Evolutionary conservation across 331 rosid genomes (phyloP), one percentile per base, ranked within the genome.

Genomic region (Quercus phellos): DNA sequence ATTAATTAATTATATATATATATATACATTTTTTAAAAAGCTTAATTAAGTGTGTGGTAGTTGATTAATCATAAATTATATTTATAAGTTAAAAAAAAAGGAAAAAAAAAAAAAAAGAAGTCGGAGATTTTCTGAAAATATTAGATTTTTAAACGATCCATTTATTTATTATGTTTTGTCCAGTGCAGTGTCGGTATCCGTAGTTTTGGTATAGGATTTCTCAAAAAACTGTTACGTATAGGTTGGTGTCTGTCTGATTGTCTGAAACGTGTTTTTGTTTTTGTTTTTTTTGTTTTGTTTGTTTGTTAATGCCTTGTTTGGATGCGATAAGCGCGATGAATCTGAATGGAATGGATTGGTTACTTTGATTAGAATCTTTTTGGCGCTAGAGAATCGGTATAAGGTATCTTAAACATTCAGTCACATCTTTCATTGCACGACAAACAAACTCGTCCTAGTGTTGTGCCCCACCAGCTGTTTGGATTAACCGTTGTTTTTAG

Each of bases 371-470:
- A 68, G 78, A 46, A 64, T 32, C 53, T 27, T 18, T 71, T 71
- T 51, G 50, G 66, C 19, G 35, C 51, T 4, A 18, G 72, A 78
- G 55, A 76, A 75, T 84, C 50, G 35, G 42, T 18, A 18, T 42
- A 56, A 14, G 32, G 70, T 61, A 63, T 80, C 70, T 50, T 60
- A 6, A 61, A 43, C 56, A 56, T 11, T 64, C 51, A 55, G 74
- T 63, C 51, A 27, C 18, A 51, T 59, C 82, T 67, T 70, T 55
- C 60, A 43, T 42, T 30, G 53, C 16, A 66, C 78, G 77, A 79
- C 76, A 76, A 82, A 76, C 26, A 83, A 76, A 51, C 64, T 72
- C 77, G 79, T 43, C 55, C 38, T 50, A 54, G 6, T 56, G 78
- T 68, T 32, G 34, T 74, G 78, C 32, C 75, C 71, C 75, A 43